These are phyloP conservation scores for Fusarium albidum DNA, from an alignment of 2,329 filamentous ascomycete genomes.

Conservation along the genomic window DNA sequence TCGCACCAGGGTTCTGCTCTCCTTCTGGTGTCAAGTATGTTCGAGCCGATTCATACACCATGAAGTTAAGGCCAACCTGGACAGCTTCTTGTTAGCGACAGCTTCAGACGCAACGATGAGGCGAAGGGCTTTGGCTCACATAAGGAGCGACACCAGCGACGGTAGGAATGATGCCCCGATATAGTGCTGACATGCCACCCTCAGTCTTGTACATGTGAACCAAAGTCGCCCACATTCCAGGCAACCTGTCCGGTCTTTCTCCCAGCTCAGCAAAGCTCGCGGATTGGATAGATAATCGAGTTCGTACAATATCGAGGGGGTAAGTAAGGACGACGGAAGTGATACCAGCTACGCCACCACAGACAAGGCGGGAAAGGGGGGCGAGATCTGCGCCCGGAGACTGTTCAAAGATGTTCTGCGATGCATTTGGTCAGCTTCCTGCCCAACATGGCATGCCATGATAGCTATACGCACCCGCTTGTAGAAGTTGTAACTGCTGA, in stretches of 20 bases:
- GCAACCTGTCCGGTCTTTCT: constrained; percentile 70
- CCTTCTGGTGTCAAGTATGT: constrained; percentile 87
- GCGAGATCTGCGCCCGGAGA: constrained; percentile 77
- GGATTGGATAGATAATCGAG: constrained; percentile 93
- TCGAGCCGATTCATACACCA: constrained; percentile 93
- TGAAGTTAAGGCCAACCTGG: constrained; percentile 95
- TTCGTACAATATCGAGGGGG: constrained; percentile 96
- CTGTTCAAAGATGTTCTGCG: constrained; percentile 76
- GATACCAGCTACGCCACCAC: constrained; percentile 90
- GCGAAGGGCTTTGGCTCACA: constrained; percentile 55
- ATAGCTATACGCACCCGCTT: constrained; percentile 72
- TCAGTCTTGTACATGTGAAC: constrained; percentile 87
- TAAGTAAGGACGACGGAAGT: constrained; percentile 97
- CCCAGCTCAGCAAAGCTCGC: constrained; percentile 89
- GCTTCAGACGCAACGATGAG: background rate
- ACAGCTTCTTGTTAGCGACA: constrained; percentile 7
- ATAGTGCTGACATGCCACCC: constrained; percentile 85
- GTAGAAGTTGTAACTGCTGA: constrained; percentile 98
- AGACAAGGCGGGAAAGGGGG: constrained; percentile 80
- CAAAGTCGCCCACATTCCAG: constrained; percentile 93
- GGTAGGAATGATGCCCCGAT: constrained; percentile 92
- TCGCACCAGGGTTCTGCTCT: constrained; percentile 79
- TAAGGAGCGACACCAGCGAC: constrained; percentile 96
- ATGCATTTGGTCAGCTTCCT: constrained; percentile 13
- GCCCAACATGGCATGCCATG: too few species aligned